Conservation (phyloP, 1,284 basidiomycete species). For the Melampsora americana region DNA sequence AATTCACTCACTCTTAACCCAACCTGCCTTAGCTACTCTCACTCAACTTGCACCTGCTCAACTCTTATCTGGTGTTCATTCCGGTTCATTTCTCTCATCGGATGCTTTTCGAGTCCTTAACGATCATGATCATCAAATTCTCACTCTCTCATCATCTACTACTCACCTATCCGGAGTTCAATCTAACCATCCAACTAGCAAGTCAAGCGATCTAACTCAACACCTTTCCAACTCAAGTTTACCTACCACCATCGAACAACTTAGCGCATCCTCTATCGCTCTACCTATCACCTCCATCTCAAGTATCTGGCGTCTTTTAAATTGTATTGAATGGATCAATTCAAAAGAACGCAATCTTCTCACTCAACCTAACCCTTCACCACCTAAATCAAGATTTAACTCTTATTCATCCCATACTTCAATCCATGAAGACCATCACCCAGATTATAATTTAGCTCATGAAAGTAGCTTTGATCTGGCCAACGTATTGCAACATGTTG, state of each 20-base stretch:
- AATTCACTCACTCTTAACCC: constrained; percentile 33
- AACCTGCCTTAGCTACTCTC: constrained; percentile 31
- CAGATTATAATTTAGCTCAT: too few relatives aligned
- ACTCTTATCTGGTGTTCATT: constrained; percentile 29
- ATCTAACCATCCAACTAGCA: not conserved
- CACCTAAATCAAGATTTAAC: too few relatives aligned
- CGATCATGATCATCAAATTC: constrained; percentile 5
- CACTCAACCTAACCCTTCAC: not conserved
- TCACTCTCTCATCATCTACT: not conserved
- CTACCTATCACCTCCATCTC: constrained; percentile 42
- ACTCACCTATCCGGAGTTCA: not conserved
- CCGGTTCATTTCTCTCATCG: constrained; percentile 13
- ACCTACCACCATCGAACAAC: constrained; percentile 36
- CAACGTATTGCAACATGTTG: constrained; percentile 39
- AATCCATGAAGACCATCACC: too few relatives aligned
- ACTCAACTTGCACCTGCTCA: constrained; percentile 30
- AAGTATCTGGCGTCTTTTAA: constrained; percentile 39
- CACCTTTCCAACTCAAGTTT: not conserved
- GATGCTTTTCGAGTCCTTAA: constrained; percentile 31
- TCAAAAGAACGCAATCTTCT: constrained; percentile 25
- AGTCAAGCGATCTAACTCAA: not conserved
- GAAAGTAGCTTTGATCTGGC: constrained; percentile 30
- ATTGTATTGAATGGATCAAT: constrained; percentile 41
- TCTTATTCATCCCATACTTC: too few relatives aligned
- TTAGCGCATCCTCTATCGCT: constrained; percentile 41